Evolutionary conservation across 1,284 basidiomycete species (phyloP), one percentile per base, ranked within the genome.

Genomic region (Paramarasmius palmivorus): DNA sequence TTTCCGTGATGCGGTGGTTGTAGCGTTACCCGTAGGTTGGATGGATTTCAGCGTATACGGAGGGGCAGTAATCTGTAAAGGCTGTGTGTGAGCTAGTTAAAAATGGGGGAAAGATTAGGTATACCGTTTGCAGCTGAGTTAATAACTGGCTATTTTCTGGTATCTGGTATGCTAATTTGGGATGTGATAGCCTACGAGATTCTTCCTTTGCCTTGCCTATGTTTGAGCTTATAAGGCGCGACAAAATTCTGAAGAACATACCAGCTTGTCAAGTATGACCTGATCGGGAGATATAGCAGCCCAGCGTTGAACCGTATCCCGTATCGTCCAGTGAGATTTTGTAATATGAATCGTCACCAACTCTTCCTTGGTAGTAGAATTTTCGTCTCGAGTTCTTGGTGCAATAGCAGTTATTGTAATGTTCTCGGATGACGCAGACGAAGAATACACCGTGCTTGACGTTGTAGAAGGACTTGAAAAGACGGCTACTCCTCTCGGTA

Each of bases 301-400:
- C 87, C 87, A 89, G 19, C 75, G 71, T 20, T 68, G 65, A 36
- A 89, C 64, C 1, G 76, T 72, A 44, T 86, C 82, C 75, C 78
- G 82, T 20, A 88, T 59, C 2, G 69, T 60, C 14, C 68, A 63
- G 2, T 76, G 73, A 1, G 77, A 72, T 48, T 72, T 73, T 46
- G 71, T 76, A 12, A 87, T 66, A 25, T 69, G 71, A 34, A 88
- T 74, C 3, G 71, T 73, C 2, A 79, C 73, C 3, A 81, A 68
- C 47, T 78, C 71, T 23, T 63, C 58, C 9, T 59, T 38, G n/a
- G 57, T 25, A 19, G 63, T 59, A 36, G 45, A 51, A 44, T 37
- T 14, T 51, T 35, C 26, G 14, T 36, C 10, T 5, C 3, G 19
- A 25, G 19, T 26, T 14, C 3, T 26, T 44, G 36, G 22, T 29